Base-by-base conservation (phyloP, 2,329 filamentous ascomycete species). In the Hypoxylon sp. region DNA sequence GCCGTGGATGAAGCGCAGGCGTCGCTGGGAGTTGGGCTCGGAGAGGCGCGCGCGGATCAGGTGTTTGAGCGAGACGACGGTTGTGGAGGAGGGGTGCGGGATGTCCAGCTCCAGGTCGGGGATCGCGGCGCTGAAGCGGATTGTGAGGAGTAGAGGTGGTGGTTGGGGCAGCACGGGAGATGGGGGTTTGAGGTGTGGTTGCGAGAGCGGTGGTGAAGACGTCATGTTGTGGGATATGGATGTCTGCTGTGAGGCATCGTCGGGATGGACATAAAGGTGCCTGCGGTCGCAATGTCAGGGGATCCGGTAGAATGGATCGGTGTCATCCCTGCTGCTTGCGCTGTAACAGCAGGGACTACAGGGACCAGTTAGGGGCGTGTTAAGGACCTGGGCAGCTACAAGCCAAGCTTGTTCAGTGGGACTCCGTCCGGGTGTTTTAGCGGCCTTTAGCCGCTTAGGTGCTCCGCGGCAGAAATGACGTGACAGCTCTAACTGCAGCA, bases 91-190 rank as follows among this genome's bases (percentile, higher is more conserved):
- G 0, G 95, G 93, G 5, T 85, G 82, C 54, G 89, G 80, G 76
- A 98, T 89, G 75, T 93, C 90, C 67, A 98, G 88, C 44, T 91
- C 87, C 42, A 98, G 88, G 79, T 98, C 96, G 14, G 94, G 91
- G 64, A 95, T 87, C 0, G 93, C 90, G 67, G 91, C 90, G 59
- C 94, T 94, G 87, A 99, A 98, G 80, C 95, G 94, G 79, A 98
- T 91, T 40, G 93, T 95, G 50, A 98, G 86, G 76, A 92, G 90
- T 63, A 97, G 85, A 35, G 85, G 85, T 20, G 80, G 62, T 5
- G 50, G 72, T 27, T 27, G 56, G 6, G 48, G 64, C 49, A 20
- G 46, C 27, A 27, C 35, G 33, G 13, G 71, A 63, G 14, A 70
- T 44, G 46, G 72, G 46, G 42, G 71, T 25, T 46, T 62, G 59